A percentile compares a stretch with the other conserved stretches of the same genome.
phyloP scores from a whole-genome alignment of 2,329 filamentous ascomycete genomes.

The Phaeosphaeriaceae sp. region DNA sequence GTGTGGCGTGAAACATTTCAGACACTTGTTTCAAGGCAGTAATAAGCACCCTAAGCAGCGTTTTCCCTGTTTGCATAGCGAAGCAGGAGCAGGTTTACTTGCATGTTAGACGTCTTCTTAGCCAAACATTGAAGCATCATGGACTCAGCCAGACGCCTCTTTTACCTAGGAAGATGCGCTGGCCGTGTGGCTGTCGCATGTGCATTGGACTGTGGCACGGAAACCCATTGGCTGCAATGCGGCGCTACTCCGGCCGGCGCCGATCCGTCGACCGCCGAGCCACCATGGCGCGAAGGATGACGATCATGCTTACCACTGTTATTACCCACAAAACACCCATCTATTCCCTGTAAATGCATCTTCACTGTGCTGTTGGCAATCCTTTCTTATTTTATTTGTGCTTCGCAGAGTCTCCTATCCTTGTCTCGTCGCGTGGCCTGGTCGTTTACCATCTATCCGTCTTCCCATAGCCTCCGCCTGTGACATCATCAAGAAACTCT shows the following conservation, averaged over 20 bases:
- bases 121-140: neutral
- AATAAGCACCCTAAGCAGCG: too few species aligned
- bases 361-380: neutral
- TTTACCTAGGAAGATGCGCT: constrained; percentile 6
- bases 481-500: constrained; percentile 25
- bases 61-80: too few species aligned
- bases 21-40: too few species aligned
- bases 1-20: too few species aligned
- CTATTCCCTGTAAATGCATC: neutral
- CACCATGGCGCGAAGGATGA: constrained; percentile 3
- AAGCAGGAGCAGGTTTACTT: too few species aligned
- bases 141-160: neutral
- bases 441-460: neutral
- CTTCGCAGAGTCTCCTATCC: neutral
- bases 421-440: constrained; percentile 4
- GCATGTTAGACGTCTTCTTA: too few species aligned
- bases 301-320: constrained; percentile 1
- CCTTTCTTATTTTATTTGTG: neutral
- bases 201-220: too few species aligned
- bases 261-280: neutral
- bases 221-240: neutral
- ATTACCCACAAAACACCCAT: constrained; percentile 3
- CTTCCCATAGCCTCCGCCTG: constrained; percentile 12
- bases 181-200: constrained; percentile 5
- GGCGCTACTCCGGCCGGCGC: neutral